phyloP scores from a whole-genome alignment of 208 protist species.

The Spongospora subterranea region DNA sequence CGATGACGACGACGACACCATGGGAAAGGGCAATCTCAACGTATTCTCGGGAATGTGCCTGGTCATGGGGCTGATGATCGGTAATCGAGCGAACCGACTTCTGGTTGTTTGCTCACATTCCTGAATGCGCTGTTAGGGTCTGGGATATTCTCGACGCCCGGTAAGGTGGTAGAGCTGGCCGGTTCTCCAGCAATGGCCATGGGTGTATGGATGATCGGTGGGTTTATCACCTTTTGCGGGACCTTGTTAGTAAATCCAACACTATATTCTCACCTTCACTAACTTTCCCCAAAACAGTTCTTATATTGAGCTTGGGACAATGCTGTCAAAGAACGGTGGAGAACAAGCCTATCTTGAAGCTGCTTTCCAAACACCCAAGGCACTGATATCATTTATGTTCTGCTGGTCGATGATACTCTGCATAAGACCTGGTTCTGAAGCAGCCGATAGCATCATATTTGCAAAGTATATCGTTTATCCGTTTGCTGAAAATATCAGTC shows the following conservation, averaged over 20 bases:
- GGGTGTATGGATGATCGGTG: neutral
- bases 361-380: neutral
- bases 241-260: too few relatives aligned
- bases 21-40: neutral
- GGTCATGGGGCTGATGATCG: conserved; percentile 9
- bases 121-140: neutral
- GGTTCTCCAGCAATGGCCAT: neutral
- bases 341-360: conserved; percentile 1
- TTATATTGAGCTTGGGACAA: neutral
- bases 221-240: neutral
- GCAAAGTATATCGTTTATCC: neutral
- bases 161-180: neutral
- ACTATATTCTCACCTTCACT: too few relatives aligned
- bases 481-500: neutral
- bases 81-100: neutral
- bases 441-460: neutral
- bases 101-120: neutral
- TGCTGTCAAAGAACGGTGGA: neutral
- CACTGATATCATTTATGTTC: neutral
- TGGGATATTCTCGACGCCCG: conserved; percentile 5
- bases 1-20: neutral
- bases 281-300: too few relatives aligned
- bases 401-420: conserved; percentile 2
- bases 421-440: neutral
- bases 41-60: neutral